phyloP scores from a whole-genome alignment of 2,329 filamentous ascomycete species.

The Alternaria atra region DNA sequence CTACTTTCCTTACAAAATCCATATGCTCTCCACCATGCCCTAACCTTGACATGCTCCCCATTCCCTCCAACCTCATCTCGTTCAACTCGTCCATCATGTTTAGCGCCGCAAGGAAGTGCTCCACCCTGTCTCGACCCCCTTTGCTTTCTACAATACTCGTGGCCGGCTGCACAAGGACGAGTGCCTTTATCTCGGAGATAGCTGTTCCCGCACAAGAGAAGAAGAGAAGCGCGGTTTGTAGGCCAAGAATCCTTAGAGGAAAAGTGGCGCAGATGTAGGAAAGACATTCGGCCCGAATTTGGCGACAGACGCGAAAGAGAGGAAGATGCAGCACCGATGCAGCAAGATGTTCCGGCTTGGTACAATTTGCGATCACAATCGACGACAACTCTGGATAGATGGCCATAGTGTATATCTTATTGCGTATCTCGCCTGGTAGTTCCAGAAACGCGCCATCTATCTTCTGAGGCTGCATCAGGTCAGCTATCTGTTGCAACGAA shows the following conservation, averaged over 20 bases:
- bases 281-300: conserved; percentile 33
- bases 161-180: conserved; percentile 1
- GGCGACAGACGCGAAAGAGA: conserved; percentile 30
- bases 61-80: not conserved
- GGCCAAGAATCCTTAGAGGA: conserved; percentile 14
- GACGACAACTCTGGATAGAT: conserved; percentile 19
- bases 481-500: not conserved
- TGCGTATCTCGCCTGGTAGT: conserved; percentile 37
- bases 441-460: conserved; percentile 15
- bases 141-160: not conserved
- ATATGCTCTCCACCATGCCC: not conserved
- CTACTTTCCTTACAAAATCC: conserved; percentile 13
- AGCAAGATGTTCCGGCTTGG: conserved; percentile 16
- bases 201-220: conserved; percentile 11
- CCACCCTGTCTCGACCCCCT: not conserved
- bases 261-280: conserved; percentile 29
- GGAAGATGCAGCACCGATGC: conserved; percentile 17
- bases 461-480: not conserved
- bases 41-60: not conserved
- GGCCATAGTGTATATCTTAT: conserved; percentile 26
- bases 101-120: conserved; percentile 7
- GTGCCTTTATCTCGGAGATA: conserved; percentile 7
- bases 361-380: conserved; percentile 12
- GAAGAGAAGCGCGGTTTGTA: conserved; percentile 17
- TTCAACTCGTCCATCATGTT: conserved; percentile 3